phyloP scores from a whole-genome alignment of 805 yeast species.

The Wickerhamiella siamensis region DNA sequence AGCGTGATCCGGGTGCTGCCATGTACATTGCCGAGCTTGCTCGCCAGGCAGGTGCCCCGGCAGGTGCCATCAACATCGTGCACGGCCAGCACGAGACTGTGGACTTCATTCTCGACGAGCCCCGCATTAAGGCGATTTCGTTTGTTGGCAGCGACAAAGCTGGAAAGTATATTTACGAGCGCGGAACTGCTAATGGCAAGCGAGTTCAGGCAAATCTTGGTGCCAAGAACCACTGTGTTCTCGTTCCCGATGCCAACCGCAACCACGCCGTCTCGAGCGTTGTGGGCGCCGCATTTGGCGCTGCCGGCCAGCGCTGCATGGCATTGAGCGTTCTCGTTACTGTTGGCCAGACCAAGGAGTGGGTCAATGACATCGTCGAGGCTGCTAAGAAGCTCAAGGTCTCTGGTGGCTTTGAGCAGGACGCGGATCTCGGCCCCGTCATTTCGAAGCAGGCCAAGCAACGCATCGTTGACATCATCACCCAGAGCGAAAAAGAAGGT shows the following conservation, averaged over 20 bases:
- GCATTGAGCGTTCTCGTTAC: conserved; percentile 61
- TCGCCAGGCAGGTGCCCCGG: conserved; percentile 60
- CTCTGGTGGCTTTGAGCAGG: conserved; percentile 50
- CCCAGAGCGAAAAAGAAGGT: conserved; percentile 45
- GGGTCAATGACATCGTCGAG: conserved; percentile 46
- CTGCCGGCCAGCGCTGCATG: conserved; percentile 79
- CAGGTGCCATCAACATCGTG: conserved; percentile 56
- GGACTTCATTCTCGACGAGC: conserved; percentile 54
- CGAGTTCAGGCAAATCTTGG: conserved; percentile 68
- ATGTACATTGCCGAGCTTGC: conserved; percentile 59
- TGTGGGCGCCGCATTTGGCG: conserved; percentile 67
- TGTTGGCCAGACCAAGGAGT: conserved; percentile 49
- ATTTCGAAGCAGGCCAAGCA: conserved; percentile 44
- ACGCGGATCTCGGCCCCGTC: conserved; percentile 60
- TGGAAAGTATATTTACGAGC: conserved; percentile 55
- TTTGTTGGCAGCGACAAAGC: conserved; percentile 72
- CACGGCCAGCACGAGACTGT: conserved; percentile 67
- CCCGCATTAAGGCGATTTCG: conserved; percentile 60
- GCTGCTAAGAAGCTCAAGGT: conserved; percentile 44
- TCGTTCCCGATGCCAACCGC: conserved; percentile 60
- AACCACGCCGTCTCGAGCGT: conserved; percentile 48
- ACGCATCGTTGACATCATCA: conserved; percentile 43
- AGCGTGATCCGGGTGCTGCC: conserved; percentile 72
- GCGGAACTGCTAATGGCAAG: conserved; percentile 54
- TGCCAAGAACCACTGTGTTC: conserved; percentile 64